Evolutionary conservation across 2,329 filamentous ascomycete species (phyloP).

Genomic region (Microsporum ferrugineum): DNA sequence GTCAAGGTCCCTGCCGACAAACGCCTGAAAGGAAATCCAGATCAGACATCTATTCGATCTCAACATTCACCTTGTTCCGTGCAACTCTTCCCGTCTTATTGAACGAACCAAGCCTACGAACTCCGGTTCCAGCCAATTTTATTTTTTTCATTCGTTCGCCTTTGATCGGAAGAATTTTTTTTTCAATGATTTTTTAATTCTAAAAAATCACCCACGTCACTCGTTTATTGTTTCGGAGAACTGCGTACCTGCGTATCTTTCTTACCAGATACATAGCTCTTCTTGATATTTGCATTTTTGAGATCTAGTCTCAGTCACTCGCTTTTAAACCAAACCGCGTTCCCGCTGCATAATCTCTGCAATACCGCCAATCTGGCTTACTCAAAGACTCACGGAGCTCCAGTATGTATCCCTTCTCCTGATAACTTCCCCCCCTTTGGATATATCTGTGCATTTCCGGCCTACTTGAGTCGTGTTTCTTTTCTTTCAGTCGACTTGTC

Average conservation of each 20-base stretch:
- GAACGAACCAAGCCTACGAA: neutral
- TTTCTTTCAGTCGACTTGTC: conserved; percentile 18
- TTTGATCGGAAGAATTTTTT: conserved; percentile 3
- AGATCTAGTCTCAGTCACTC: conserved; percentile 37
- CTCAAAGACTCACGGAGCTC: conserved; percentile 35
- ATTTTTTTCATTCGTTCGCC: conserved; percentile 4
- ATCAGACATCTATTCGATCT: neutral
- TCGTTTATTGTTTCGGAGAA: conserved; percentile 35
- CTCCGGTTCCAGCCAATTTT: neutral
- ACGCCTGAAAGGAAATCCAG: neutral
- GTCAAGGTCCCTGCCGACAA: neutral
- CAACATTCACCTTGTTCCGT: neutral
- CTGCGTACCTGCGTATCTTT: conserved; percentile 19
- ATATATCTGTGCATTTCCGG: conserved; percentile 3
- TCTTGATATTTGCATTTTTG: conserved; percentile 27
- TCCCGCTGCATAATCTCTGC: conserved; percentile 31
- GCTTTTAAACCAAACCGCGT: conserved; percentile 32
- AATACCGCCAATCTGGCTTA: conserved; percentile 42
- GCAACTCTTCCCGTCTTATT: neutral
- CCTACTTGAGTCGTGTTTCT: conserved; percentile 6
- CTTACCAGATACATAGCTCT: conserved; percentile 8
- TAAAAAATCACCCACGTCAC: conserved; percentile 27
- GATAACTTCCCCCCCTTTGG: neutral
- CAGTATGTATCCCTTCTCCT: conserved; percentile 27
- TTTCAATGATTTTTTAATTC: conserved; percentile 8